These are phyloP conservation scores for Colletotrichum costaricense DNA, from an alignment of 2,329 filamentous ascomycete genomes.

Conservation along the genomic window DNA sequence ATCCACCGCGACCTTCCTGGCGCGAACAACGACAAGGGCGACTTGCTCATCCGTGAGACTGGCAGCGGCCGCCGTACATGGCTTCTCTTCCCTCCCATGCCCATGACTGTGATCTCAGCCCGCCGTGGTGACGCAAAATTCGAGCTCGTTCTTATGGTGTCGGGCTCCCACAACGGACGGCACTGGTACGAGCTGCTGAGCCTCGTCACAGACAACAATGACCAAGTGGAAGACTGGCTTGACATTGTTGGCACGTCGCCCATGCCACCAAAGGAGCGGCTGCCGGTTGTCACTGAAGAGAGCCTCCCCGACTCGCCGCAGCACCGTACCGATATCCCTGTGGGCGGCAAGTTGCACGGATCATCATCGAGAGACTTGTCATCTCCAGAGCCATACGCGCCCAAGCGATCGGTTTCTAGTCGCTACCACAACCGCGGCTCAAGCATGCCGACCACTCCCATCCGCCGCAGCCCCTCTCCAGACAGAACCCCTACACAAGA, in stretches of 20 bases:
- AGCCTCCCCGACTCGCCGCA: conserved; percentile 36
- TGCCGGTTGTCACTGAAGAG: conserved; percentile 46
- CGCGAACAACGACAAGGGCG: conserved; percentile 76
- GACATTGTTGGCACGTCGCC: conserved; percentile 74
- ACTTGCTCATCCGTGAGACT: conserved; percentile 93
- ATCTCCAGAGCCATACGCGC: conserved; percentile 40
- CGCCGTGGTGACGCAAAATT: conserved; percentile 76
- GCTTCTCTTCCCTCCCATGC: conserved; percentile 92
- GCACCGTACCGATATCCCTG: conserved; percentile 30
- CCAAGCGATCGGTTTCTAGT: conserved; percentile 48
- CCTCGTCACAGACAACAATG: conserved; percentile 80
- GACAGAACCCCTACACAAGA: conserved; percentile 53
- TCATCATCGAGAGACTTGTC: conserved; percentile 20
- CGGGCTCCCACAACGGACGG: conserved; percentile 71
- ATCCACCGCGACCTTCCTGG: conserved; percentile 83
- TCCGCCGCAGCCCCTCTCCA: conserved; percentile 41
- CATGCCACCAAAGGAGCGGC: conserved; percentile 56
- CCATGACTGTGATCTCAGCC: conserved; percentile 79
- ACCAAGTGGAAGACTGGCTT: conserved; percentile 87
- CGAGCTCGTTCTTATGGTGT: conserved; percentile 88
- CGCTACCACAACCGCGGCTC: conserved; percentile 46
- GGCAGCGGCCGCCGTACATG: conserved; percentile 78
- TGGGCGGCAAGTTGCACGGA: conserved; percentile 28
- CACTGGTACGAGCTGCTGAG: conserved; percentile 89
- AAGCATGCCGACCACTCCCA: conserved; percentile 45